Evolutionary conservation across 2,329 filamentous ascomycete species (phyloP), one percentile per base, ranked within the genome.

Genomic region (Claviceps pusilla): DNA sequence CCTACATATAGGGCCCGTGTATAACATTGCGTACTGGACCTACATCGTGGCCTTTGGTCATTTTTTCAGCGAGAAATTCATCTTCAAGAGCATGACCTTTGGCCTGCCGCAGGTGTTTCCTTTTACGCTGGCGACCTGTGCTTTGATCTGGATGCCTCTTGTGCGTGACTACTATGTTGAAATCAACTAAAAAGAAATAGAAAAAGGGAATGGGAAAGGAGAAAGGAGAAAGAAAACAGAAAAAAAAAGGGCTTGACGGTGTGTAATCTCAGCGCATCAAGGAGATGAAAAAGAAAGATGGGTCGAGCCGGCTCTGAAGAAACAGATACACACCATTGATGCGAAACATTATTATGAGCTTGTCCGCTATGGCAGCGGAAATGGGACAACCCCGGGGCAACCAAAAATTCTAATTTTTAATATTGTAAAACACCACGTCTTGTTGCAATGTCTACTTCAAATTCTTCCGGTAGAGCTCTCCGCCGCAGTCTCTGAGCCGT

Each of bases 21-120:
- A 94, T 68, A 79, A 93, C 66, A 74, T 96, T 56, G 85, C 85
- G 16, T 72, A 93, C 60, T 87, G 84, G 78, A 93, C 87, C 7
- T 95, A 91, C 67, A 76, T 81, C 1, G 76, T 95, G 54, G 90
- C 90, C 1, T 78, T 86, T 53, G 71, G 73, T 45, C 90, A 91
- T 71, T 96, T 90, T 68, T 76, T 80, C 57, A 84, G 78, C 60
- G 93, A 98, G 76, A 86, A 87, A 74, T 73, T 87, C 59, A 69
- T 89, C 4, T 96, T 86, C 71, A 84, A 84, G 62, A 91, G 82
- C 24, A 83, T 88, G 61, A 80, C 77, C 59, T 79, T 85, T 65
- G 78, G 75, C 4, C 66, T 71, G 24, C 78, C 79, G 3, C 73
- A 83, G 59, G 60, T 73, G 4, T 76, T 81, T 50, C 80, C 80